Evolutionary conservation across 805 yeast genomes (phyloP).

Genomic region (Yamadazyma sp.): DNA sequence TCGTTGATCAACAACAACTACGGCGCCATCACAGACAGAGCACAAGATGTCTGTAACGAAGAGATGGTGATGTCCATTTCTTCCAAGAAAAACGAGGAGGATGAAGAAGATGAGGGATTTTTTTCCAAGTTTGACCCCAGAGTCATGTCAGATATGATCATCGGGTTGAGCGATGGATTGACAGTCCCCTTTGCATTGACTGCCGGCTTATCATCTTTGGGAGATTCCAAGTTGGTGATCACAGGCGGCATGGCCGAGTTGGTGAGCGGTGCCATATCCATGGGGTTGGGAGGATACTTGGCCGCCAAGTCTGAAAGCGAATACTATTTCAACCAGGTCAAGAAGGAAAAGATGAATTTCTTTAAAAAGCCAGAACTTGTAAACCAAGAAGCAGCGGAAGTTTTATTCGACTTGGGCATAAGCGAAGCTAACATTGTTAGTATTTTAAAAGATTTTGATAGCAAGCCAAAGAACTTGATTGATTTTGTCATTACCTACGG

Average conservation of each 20-base stretch:
- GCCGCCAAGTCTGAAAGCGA: slow-evolving; percentile 91
- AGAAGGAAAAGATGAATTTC: slow-evolving; percentile 65
- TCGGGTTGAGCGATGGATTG: slow-evolving; percentile 92
- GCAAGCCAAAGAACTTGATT: slow-evolving; percentile 73
- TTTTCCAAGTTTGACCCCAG: slow-evolving; percentile 76
- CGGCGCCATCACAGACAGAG: slow-evolving; percentile 39
- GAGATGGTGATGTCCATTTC: slow-evolving; percentile 28
- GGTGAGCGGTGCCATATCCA: slow-evolving; percentile 93
- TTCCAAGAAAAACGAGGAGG: slow-evolving; percentile 23
- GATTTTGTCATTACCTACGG: slow-evolving; percentile 87
- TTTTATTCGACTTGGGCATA: slow-evolving; percentile 70
- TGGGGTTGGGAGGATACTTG: slow-evolving; percentile 96
- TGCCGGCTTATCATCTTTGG: slow-evolving; percentile 90
- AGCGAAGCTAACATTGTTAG: slow-evolving; percentile 70
- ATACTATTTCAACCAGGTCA: slow-evolving; percentile 69
- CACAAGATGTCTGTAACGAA: slow-evolving; percentile 34
- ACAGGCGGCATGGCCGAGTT: slow-evolving; percentile 98
- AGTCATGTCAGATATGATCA: slow-evolving; percentile 88
- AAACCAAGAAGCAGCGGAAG: slow-evolving; percentile 78
- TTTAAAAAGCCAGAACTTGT: slow-evolving; percentile 63
- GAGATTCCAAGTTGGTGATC: slow-evolving; percentile 85
- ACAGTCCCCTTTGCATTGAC: slow-evolving; percentile 99
- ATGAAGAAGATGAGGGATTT: slow-evolving; percentile 31
- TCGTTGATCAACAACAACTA: slow-evolving; percentile 35
- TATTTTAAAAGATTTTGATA: slow-evolving; percentile 76